These are phyloP conservation scores for Penicillium salamii DNA, from an alignment of 495 filamentous ascomycete species.

Conservation along the genomic window DNA sequence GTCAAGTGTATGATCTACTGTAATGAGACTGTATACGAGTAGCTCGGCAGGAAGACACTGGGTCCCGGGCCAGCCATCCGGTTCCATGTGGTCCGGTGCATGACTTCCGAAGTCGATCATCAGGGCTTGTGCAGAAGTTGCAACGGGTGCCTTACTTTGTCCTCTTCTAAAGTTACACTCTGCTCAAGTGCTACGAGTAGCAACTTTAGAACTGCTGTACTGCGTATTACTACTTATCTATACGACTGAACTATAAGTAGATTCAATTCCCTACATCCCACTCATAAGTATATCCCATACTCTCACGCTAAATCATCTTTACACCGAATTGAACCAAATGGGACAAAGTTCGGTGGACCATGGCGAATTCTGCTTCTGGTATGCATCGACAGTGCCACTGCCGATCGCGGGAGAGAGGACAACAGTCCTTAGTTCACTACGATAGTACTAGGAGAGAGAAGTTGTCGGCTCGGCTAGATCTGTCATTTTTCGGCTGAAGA, in stretches of 20 bases:
- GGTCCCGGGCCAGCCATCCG: conserved; percentile 23
- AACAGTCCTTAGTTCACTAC: conserved; percentile 12
- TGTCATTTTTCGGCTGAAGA: conserved; percentile 35
- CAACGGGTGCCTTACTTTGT: too few species aligned
- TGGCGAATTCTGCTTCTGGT: conserved; percentile 15
- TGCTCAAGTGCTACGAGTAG: too few species aligned
- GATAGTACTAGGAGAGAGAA: too few species aligned
- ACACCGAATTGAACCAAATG: not conserved
- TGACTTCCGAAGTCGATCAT: conserved; percentile 32
- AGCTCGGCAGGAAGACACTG: conserved; percentile 23
- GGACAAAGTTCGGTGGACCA: conserved; percentile 7
- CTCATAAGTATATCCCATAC: too few species aligned
- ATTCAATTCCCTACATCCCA: too few species aligned
- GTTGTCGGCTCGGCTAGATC: conserved; percentile 8
- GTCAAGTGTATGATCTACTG: too few species aligned
- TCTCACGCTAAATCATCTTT: not conserved
- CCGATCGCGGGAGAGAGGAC: conserved; percentile 46
- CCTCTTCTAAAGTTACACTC: too few species aligned
- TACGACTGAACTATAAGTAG: too few species aligned
- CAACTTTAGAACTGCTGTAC: too few species aligned
- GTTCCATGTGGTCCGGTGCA: conserved; percentile 35
- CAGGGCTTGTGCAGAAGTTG: conserved; percentile 15
- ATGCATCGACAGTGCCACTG: conserved; percentile 32
- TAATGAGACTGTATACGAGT: too few species aligned
- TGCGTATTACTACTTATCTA: too few species aligned